Evolutionary conservation across 805 yeast species (phyloP), one percentile per base, ranked within the genome.

Genomic region (Zygosaccharomyces pseudorouxii): DNA sequence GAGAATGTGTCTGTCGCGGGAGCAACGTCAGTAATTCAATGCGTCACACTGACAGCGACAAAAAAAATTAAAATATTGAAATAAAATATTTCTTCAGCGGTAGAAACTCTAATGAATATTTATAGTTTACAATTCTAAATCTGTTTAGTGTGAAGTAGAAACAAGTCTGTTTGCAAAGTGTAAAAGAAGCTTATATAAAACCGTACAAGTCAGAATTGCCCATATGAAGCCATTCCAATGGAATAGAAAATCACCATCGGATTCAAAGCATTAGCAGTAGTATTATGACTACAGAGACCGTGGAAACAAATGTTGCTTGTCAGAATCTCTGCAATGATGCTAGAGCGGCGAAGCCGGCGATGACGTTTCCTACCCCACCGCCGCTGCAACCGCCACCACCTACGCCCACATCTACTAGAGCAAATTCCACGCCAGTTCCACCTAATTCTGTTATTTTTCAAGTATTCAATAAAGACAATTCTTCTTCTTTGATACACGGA

Each of bases 321-420:
- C 28, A 28, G n/a, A 28, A 29, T 29, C 18, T 28, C 12, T 25
- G 37, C 10, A 40, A 12, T 10, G 28, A 18, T n/a, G 28, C 28
- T 20, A 16, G 14, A 14, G 11, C 7, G 12, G 23, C 28, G 3
- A 36, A 23, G n/a, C n/a, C 27, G 12, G 14, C 20, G 19, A 8
- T 28, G 18, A 40, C 22, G 22, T 18, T 29, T 19, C 31, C 23
- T n/a, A 18, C 36, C 16, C 16, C 14, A 9, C 36, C 28, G 16
- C 27, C 33, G 11, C 49, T 41, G 16, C 35, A 31, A 8, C 16
- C 43, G 22, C 49, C 49, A 8, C 45, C 52, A 5, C 52, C 48
- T 2, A 45, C 52, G 3, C 52, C 52, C 10, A 38, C 48, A 25
- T 47, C 51, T 20, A 44, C 47, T 5, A 45, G 52, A 27, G 44